Evolutionary conservation across 345 rosid species (phyloP).

Genomic region (Salix caprea): DNA sequence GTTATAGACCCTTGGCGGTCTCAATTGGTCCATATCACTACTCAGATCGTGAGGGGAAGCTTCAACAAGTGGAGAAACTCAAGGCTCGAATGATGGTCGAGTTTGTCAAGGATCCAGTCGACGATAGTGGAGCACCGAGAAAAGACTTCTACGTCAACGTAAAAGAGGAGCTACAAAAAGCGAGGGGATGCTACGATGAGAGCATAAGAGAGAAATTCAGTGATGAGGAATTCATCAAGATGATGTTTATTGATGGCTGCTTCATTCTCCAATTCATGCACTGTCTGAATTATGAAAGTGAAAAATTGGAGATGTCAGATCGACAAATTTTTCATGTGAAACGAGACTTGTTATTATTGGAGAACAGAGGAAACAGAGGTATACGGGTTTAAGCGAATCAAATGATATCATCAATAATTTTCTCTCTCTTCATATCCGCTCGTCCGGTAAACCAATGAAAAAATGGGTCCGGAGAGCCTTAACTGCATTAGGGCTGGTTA

Average conservation of each 20-base stretch:
- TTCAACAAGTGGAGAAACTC: background rate
- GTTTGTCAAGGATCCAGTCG: background rate
- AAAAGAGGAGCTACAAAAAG: too few species aligned
- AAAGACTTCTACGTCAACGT: too few species aligned
- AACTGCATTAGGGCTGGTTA: too few species aligned
- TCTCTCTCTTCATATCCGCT: too few species aligned
- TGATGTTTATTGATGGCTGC: background rate
- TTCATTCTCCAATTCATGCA: background rate
- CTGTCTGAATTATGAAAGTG: rapidly evolving
- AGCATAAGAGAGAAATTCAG: too few species aligned
- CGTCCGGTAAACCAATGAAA: too few species aligned
- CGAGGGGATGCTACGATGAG: background rate
- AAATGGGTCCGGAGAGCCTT: too few species aligned
- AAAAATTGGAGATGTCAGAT: background rate
- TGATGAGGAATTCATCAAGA: background rate
- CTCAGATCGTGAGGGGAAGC: background rate
- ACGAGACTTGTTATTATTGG: constrained; percentile 25
- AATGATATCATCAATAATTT: too few species aligned
- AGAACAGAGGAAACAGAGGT: constrained; percentile 6
- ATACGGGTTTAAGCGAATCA: rapidly evolving
- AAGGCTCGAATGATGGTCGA: rapidly evolving
- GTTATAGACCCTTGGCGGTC: background rate
- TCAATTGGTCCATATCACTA: background rate
- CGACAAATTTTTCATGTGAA: background rate
- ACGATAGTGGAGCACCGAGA: too few species aligned